These are phyloP conservation scores for Medicago lupulina DNA, from an alignment of 306 rosid species.

Conservation along the genomic window DNA sequence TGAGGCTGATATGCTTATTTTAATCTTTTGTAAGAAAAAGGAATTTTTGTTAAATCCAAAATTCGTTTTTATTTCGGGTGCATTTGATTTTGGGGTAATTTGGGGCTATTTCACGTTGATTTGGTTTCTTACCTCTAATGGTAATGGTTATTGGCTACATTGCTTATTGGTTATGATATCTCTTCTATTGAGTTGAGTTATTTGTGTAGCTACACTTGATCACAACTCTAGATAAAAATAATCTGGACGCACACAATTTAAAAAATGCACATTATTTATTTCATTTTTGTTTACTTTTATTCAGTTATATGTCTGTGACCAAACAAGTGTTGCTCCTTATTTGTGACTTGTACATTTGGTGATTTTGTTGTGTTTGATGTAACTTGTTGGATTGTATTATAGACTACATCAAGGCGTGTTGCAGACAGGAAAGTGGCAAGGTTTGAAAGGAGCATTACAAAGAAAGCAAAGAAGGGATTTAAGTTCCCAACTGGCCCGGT, in stretches of 20 bases:
- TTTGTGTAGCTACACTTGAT: too few species aligned
- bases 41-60: not conserved
- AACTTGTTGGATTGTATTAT: slow-evolving; percentile 31
- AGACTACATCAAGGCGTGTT: slow-evolving; percentile 79
- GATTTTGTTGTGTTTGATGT: not conserved
- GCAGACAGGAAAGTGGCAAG: slow-evolving; percentile 78
- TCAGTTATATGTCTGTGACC: too few species aligned
- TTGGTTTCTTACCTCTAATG: not conserved
- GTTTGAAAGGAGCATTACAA: slow-evolving; percentile 60
- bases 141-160: not conserved
- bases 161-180: not conserved
- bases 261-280: too few species aligned
- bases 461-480: slow-evolving; percentile 63
- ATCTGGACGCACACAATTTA: too few species aligned
- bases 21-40: not conserved
- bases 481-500: slow-evolving; percentile 56
- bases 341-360: not conserved
- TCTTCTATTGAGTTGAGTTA: not conserved
- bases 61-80: not conserved
- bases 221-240: too few species aligned
- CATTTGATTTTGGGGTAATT: not conserved
- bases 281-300: too few species aligned
- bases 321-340: not conserved
- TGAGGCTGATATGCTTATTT: not conserved
- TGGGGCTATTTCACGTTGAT: not conserved